phyloP scores from a whole-genome alignment of 2,329 filamentous ascomycete species.

The Colletotrichum horii region DNA sequence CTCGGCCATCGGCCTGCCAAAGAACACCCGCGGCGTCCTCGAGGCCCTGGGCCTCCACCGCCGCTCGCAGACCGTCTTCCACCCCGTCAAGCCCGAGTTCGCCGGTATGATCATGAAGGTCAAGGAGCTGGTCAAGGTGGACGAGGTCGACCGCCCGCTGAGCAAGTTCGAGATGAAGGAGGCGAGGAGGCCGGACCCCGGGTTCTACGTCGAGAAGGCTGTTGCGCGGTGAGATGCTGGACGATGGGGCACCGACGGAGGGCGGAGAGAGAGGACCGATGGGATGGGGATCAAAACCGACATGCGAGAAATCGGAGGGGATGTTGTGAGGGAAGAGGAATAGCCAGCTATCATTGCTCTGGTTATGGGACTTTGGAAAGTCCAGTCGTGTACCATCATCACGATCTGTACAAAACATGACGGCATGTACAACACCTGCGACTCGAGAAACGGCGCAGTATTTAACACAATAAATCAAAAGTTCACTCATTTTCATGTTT shows the following conservation, averaged over 20 bases:
- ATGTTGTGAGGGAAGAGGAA: neutral
- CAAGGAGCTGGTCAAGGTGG: slow-evolving; percentile 86
- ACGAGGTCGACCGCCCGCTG: slow-evolving; percentile 73
- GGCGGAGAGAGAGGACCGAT: neutral
- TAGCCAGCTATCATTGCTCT: neutral
- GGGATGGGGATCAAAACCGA: neutral
- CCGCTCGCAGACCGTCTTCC: slow-evolving; percentile 87
- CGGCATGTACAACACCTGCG: slow-evolving; percentile 7
- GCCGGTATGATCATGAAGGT: slow-evolving; percentile 93
- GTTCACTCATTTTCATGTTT: neutral
- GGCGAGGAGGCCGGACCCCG: slow-evolving; percentile 75
- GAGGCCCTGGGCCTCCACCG: slow-evolving; percentile 84
- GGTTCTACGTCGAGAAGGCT: slow-evolving; percentile 78
- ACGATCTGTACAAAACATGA: slow-evolving; percentile 5
- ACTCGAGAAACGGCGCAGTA: neutral
- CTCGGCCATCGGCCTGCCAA: slow-evolving; percentile 86
- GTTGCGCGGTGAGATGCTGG: slow-evolving; percentile 32
- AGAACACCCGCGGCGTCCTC: slow-evolving; percentile 80
- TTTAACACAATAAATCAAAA: neutral
- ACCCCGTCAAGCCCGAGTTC: slow-evolving; percentile 79
- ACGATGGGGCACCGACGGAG: neutral
- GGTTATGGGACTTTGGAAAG: neutral
- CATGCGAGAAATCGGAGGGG: neutral
- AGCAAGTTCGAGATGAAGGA: slow-evolving; percentile 73
- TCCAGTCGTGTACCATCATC: neutral